Base-by-base conservation (phyloP, 768 basidiomycete species). In the Phaffia australis region DNA sequence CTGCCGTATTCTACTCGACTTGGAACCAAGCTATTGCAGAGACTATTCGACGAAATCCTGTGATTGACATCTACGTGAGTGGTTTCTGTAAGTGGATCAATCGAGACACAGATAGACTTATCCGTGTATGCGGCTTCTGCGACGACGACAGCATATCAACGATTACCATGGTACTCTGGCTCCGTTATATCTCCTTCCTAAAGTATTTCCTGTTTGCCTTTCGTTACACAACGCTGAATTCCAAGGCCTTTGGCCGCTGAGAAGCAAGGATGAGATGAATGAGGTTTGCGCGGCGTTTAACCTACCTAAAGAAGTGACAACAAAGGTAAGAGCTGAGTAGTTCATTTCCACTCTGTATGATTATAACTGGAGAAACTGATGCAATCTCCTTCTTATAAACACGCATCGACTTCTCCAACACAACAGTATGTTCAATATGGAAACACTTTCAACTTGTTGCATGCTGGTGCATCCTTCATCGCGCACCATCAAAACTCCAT, bases 261-360 rank as follows among this genome's bases (percentile, higher is more conserved):
- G 67, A 9, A 69, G 64, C 63, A 69, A 69, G 32, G 67, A 69
- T n/a, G 67, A 69, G 77, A 92, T 93, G 90, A 93, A 90, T 79
- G 92, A 95, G 76, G 92, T 95, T 56, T 95, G 92, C 75, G 93
- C 92, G 1, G 92, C 92, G 2, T 95, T 95, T 83, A 95, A 94
- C 77, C 87, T 95, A 75, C 88, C 88, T 80, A 94, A 94, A 77
- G 91, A 93, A 73, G 82, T 89, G 73, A 94, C 92, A 79, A 89
- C 87, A 59, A 93, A 93, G 81, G 71, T 71, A 30, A 25, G 71
- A n/a, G 47, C 23, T 29, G 18, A n/a, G 1, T n/a, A 56, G 7
- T 2, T 9, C 32, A 16, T 27, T 47, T 58, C 14, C 4, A 59
- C 56, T 35, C 14, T 23, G 29, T 30, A 49, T 47, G 23, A 29